phyloP scores from a whole-genome alignment of 2,329 filamentous ascomycete genomes.

The Colletotrichum filicis region DNA sequence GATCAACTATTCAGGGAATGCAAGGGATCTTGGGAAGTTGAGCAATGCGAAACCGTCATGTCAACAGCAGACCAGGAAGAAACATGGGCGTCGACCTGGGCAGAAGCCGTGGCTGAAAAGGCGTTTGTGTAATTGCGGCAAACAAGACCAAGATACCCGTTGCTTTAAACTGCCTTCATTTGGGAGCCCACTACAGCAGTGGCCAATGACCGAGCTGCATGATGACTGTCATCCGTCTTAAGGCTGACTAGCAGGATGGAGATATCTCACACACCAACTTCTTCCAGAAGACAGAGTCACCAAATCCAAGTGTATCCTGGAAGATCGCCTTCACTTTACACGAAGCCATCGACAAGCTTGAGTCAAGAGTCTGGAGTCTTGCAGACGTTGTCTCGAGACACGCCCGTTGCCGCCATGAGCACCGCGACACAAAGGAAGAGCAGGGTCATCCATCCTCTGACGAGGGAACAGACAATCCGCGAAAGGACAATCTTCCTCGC shows the following conservation, averaged over 20 bases:
- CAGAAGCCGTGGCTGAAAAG: background rate
- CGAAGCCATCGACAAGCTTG: background rate
- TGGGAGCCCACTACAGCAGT: background rate
- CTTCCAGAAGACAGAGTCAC: background rate
- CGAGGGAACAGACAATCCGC: background rate
- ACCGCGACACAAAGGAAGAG: slow-evolving; percentile 33
- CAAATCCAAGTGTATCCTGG: background rate
- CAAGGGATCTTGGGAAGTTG: background rate
- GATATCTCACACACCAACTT: background rate
- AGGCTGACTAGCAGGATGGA: slow-evolving; percentile 9
- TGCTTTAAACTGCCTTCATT: too few relatives aligned
- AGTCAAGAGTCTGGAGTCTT: background rate
- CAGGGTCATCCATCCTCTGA: slow-evolving; percentile 30
- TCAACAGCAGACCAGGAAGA: background rate
- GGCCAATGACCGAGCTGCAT: slow-evolving; percentile 2
- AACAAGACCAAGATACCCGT: background rate
- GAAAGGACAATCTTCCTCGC: slow-evolving; percentile 64
- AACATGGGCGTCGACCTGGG: background rate
- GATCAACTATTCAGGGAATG: too few relatives aligned
- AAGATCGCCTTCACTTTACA: background rate
- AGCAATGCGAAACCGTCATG: background rate
- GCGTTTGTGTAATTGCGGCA: too few relatives aligned
- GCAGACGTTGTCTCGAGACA: background rate
- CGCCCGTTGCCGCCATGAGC: background rate
- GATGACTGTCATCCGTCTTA: background rate